Conservation (phyloP, 768 basidiomycete genomes). For the Amanita molliuscula region DNA sequence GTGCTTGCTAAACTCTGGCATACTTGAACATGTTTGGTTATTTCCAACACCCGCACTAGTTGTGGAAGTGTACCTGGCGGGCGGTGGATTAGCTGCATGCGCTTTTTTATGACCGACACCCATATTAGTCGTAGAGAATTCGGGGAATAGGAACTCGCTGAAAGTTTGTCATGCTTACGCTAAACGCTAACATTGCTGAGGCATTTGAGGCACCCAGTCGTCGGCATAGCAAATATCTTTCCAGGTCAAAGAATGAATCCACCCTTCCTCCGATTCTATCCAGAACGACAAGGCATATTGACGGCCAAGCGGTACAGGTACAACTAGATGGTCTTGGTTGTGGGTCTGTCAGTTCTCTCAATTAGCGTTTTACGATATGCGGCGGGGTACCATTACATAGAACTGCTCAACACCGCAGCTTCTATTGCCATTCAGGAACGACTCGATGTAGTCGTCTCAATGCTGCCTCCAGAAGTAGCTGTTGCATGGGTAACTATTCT, state of each 20-base stretch:
- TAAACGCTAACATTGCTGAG: no score
- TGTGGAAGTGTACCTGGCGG: no score
- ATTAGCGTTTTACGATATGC: constrained; percentile 4
- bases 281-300: not conserved
- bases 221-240: no score
- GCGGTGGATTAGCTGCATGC: no score
- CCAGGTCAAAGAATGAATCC: not conserved
- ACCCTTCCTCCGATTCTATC: not conserved
- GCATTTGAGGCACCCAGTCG: no score
- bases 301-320: not conserved
- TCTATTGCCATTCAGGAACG: not conserved
- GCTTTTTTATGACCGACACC: no score
- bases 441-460: not conserved
- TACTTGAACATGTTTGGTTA: no score
- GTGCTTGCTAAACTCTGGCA: no score
- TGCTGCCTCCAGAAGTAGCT: not conserved
- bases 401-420: not conserved
- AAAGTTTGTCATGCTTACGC: no score
- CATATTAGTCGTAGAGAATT: no score
- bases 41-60: no score
- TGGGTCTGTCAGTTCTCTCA: not conserved
- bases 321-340: not conserved
- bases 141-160: no score
- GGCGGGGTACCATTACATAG: not conserved
- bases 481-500: not conserved